phyloP scores from a whole-genome alignment of 1,284 basidiomycete genomes.

The Pisolithus thermaeus region DNA sequence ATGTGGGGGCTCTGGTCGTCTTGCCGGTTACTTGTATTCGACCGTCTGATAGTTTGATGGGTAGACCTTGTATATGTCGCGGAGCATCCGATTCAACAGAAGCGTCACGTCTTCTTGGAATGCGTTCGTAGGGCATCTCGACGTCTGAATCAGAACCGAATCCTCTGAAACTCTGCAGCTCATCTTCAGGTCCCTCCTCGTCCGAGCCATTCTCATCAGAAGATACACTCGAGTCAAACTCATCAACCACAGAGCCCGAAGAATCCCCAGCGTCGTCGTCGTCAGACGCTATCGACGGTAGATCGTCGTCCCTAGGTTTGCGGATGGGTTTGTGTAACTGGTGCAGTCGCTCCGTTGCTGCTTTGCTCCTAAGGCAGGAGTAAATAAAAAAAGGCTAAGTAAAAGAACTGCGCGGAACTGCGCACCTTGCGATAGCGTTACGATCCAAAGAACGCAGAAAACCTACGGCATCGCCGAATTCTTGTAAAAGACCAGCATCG shows the following conservation, averaged over 20 bases:
- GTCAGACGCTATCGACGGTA: constrained; percentile 62
- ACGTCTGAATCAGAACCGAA: constrained; percentile 45
- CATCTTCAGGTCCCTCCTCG: constrained; percentile 10
- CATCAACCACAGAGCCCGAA: constrained; percentile 46
- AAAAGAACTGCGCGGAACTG: constrained; percentile 4
- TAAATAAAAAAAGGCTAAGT: constrained; percentile 5
- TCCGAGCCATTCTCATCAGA: constrained; percentile 23
- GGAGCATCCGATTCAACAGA: constrained; percentile 42
- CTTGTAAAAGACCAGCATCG: constrained; percentile 53
- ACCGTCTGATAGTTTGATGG: constrained; percentile 82
- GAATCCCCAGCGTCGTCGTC: constrained; percentile 48
- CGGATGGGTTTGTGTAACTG: constrained; percentile 56
- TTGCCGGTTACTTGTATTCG: constrained; percentile 58
- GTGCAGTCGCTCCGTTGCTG: constrained; percentile 61
- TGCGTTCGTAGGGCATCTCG: constrained; percentile 68
- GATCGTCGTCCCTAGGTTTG: constrained; percentile 43
- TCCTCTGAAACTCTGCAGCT: constrained; percentile 5
- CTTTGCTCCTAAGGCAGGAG: constrained; percentile 64
- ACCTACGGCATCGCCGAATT: constrained; percentile 48
- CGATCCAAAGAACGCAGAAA: constrained; percentile 65
- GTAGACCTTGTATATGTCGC: constrained; percentile 62
- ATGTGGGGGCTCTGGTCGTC: constrained; percentile 32
- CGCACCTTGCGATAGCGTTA: constrained; percentile 67
- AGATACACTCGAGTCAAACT: constrained; percentile 25
- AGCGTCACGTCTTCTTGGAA: constrained; percentile 46